These are phyloP conservation scores for Conticribra guillardii DNA, from an alignment of 108 stramenopile genomes.

Conservation along the genomic window DNA sequence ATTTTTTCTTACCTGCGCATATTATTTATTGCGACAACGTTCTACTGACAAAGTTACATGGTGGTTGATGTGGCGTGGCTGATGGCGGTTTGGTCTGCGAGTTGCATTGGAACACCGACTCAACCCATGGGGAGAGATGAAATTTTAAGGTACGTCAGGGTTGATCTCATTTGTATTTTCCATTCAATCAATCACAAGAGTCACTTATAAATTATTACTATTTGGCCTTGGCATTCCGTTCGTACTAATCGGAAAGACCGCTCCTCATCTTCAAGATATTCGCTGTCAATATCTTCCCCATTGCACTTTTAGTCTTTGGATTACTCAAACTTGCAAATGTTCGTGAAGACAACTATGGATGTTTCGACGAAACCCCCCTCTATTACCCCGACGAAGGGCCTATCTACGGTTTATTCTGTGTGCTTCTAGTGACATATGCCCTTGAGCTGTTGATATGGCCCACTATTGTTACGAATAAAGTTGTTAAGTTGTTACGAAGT, in stretches of 20 bases:
- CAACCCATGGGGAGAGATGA: conserved; percentile 8
- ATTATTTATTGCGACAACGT: neutral
- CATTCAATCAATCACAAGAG: no score
- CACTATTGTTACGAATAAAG: neutral
- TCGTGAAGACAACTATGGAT: conserved; percentile 1
- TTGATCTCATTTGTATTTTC: neutral
- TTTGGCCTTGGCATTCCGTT: neutral
- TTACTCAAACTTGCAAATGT: neutral
- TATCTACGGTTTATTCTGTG: neutral
- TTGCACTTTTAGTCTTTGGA: neutral
- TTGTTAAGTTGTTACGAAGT: conserved; percentile 4
- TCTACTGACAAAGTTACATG: no score
- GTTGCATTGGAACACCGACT: conserved; percentile 13
- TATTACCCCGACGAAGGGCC: neutral
- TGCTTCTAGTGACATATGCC: neutral
- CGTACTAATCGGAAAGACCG: neutral
- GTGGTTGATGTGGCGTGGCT: conserved; percentile 9
- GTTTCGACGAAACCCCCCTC: neutral
- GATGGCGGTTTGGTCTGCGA: conserved; percentile 6
- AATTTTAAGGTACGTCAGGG: neutral
- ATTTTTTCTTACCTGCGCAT: neutral
- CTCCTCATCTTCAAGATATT: conserved; percentile 3
- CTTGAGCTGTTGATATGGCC: conserved; percentile 10
- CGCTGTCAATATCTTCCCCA: neutral
- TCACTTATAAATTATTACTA: neutral